These are phyloP conservation scores for Monilinia laxa DNA, from an alignment of 2,329 filamentous ascomycete species.

Conservation along the genomic window DNA sequence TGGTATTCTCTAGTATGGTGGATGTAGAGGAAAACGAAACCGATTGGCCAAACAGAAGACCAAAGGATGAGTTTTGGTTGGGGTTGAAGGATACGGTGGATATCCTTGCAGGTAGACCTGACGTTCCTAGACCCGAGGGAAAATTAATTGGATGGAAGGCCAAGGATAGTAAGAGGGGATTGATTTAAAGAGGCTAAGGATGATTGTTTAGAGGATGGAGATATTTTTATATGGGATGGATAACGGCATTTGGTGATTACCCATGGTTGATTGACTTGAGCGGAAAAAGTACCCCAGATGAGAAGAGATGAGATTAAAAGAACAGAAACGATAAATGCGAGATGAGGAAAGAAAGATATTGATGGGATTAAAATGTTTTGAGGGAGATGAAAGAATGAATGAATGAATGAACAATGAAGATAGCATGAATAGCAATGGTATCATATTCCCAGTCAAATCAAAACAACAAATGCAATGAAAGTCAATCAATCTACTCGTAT, in stretches of 20 bases:
- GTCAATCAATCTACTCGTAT: no score
- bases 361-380: no score
- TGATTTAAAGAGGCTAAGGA: conserved; percentile 10
- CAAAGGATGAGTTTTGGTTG: conserved; percentile 83
- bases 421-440: no score
- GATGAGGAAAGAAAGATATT: no score
- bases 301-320: neutral
- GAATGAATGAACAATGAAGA: no score
- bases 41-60: conserved; percentile 88
- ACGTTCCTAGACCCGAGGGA: conserved; percentile 47
- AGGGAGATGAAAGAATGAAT: no score
- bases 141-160: conserved; percentile 43
- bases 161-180: conserved; percentile 26
- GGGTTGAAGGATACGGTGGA: conserved; percentile 78
- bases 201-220: no score
- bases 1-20: conserved; percentile 83
- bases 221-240: neutral
- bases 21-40: conserved; percentile 80
- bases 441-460: no score
- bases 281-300: neutral
- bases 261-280: neutral
- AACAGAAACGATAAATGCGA: neutral
- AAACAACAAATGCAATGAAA: no score
- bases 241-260: neutral
- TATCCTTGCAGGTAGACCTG: conserved; percentile 72